Conservation (phyloP, 352 stramenopile species). For the Phytopythium helicoides region DNA sequence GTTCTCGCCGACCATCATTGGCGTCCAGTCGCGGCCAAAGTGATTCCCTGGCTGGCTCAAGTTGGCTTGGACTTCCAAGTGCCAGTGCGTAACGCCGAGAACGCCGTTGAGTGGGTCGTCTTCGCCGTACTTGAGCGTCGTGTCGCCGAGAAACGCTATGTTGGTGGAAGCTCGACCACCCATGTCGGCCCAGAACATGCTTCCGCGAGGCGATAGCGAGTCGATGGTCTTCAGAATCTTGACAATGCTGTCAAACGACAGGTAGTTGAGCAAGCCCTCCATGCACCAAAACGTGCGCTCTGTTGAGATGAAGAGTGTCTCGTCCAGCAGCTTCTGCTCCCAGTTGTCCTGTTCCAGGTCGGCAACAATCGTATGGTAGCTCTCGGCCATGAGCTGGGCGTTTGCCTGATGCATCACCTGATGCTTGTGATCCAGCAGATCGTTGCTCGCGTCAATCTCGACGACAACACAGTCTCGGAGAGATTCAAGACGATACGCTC, state of each 20-base stretch:
- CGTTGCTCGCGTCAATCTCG: constrained; percentile 43
- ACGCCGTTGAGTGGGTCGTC: constrained; percentile 42
- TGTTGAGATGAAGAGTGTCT: constrained; percentile 37
- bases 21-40: constrained; percentile 44
- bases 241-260: constrained; percentile 31
- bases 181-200: constrained; percentile 54
- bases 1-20: constrained; percentile 10
- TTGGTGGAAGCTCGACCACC: constrained; percentile 16
- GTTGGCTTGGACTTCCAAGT: constrained; percentile 30
- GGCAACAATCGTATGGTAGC: constrained; percentile 39
- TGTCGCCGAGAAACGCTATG: constrained; percentile 15
- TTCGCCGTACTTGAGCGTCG: constrained; percentile 41
- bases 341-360: constrained; percentile 54
- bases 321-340: constrained; percentile 29
- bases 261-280: constrained; percentile 52
- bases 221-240: constrained; percentile 53
- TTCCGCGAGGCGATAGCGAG: constrained; percentile 37
- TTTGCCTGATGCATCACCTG: constrained; percentile 24
- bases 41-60: constrained; percentile 21
- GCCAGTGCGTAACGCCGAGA: constrained; percentile 29
- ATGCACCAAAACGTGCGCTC: constrained; percentile 54
- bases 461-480: constrained; percentile 39
- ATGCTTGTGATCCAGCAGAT: constrained; percentile 45
- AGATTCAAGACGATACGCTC: constrained; percentile 43
- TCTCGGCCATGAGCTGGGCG: constrained; percentile 25